These are phyloP conservation scores for Acanthamoeba lenticulata DNA, from an alignment of 208 protist species.

Conservation along the genomic window DNA sequence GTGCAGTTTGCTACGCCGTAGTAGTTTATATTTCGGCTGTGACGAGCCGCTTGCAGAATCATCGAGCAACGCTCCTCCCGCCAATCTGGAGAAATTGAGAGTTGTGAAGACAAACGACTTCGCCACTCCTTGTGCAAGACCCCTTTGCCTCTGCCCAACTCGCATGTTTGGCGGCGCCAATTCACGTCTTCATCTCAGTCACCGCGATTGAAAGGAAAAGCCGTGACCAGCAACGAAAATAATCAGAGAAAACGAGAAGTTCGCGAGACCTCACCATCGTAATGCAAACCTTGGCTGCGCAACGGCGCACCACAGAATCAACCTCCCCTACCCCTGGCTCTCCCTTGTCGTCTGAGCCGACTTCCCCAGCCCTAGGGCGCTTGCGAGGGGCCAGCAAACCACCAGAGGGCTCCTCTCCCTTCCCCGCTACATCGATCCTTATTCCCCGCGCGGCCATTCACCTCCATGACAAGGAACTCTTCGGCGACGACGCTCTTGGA, in stretches of 20 bases:
- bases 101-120: no score
- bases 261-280: neutral
- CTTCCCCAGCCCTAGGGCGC: neutral
- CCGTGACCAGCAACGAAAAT: neutral
- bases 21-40: no score
- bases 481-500: neutral
- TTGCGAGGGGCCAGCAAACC: neutral
- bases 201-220: neutral
- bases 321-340: neutral
- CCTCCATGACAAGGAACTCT: neutral
- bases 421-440: neutral
- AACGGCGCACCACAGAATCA: neutral
- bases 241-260: neutral
- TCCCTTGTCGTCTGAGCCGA: neutral
- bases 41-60: no score
- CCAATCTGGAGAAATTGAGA: no score
- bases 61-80: no score
- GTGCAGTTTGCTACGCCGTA: no score
- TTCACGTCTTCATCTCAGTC: no score
- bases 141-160: neutral
- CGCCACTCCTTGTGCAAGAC: no score
- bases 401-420: neutral
- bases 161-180: neutral
- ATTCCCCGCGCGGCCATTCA: neutral
- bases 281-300: neutral